phyloP scores from a whole-genome alignment of 257 asterid genomes.

The Primulina huaijiensis region DNA sequence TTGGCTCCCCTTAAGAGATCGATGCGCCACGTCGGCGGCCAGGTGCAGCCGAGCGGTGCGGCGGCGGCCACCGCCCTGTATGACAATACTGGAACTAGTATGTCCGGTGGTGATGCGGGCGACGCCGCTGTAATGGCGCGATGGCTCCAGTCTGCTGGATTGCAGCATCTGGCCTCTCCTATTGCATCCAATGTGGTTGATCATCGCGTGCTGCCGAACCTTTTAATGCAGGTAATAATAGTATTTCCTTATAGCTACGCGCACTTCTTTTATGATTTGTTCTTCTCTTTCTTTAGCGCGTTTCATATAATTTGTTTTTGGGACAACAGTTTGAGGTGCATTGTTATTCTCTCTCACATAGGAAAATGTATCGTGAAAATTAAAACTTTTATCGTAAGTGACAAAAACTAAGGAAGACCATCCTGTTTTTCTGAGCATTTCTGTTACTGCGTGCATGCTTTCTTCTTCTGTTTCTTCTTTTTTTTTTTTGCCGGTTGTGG shows the following conservation, averaged over 20 bases:
- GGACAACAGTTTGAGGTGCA: neutral
- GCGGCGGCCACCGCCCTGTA: neutral
- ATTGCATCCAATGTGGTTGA: slow-evolving; percentile 73
- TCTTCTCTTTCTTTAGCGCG: slow-evolving; percentile 3
- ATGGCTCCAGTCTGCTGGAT: slow-evolving; percentile 99
- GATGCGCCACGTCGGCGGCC: slow-evolving; percentile 2
- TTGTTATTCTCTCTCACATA: neutral
- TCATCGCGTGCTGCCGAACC: slow-evolving; percentile 71
- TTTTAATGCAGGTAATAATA: slow-evolving; percentile 69
- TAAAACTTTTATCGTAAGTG: slow-evolving; percentile 3
- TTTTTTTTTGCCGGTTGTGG: neutral
- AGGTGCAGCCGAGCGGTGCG: neutral
- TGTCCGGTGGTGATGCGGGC: slow-evolving; percentile 1
- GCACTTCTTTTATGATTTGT: neutral
- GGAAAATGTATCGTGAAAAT: slow-evolving; percentile 17
- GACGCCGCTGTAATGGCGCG: slow-evolving; percentile 1
- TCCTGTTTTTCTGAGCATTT: neutral
- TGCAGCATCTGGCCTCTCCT: slow-evolving; percentile 99
- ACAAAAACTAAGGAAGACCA: too few relatives aligned
- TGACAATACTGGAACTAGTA: neutral
- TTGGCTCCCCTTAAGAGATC: neutral
- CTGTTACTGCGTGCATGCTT: slow-evolving; percentile 7
- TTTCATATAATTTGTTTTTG: neutral
- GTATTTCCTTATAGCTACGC: neutral
- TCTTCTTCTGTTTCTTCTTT: slow-evolving; percentile 6